Base-by-base conservation (phyloP, 345 rosid species). In the Sonneratia caseolaris region DNA sequence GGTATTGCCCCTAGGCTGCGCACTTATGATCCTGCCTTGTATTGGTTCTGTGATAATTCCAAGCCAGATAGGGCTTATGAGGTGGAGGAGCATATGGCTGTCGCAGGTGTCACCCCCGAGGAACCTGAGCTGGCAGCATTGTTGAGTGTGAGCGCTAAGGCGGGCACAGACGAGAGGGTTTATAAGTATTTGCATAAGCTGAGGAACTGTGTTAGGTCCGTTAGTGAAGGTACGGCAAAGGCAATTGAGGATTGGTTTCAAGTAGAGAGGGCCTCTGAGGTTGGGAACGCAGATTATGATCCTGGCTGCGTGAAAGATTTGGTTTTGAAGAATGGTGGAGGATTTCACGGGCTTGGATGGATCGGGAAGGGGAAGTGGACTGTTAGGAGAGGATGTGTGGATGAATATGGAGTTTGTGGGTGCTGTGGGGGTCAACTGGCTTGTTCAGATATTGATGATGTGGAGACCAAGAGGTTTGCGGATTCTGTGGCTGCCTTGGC, bases 291-390 rank as follows among this genome's bases (percentile, higher is more conserved):
- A 64, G 77, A 78, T 71, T 69, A 72, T 64, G 85, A 82, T 27
- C 75, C 19, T 53, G 76, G 67, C 66, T 64, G 78, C 61, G 79
- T 82, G 80, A 82, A 81, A 77, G 86, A 76, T 15, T 79, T 81
- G 16, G 69, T 81, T 80, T 55, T 71, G 68, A 89, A 77, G 80
- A 94, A 91, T 72, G 97, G 97, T 14, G 96, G 93, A 1, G 97
- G 98, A 71, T 94, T 95, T 97, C 97, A 94, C 73, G 97, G 98
- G 66, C 70, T 86, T 56, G 98, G 98, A 21, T 94, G 97, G 97
- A 77, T 87, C 76, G 97, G 97, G 72, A 73, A 83, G 61, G 96
- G 95, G 37, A 87, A 77, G 69, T 93, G 92, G 94, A 75, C 68
- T 43, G 86, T 87, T 79, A 77, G 70, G 76, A 88, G 82, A 77